A percentile compares a stretch with the other conserved stretches of the same genome.
Evolutionary conservation across 768 basidiomycete genomes (phyloP).

Genomic region (Macrolepiota fuliginosa): DNA sequence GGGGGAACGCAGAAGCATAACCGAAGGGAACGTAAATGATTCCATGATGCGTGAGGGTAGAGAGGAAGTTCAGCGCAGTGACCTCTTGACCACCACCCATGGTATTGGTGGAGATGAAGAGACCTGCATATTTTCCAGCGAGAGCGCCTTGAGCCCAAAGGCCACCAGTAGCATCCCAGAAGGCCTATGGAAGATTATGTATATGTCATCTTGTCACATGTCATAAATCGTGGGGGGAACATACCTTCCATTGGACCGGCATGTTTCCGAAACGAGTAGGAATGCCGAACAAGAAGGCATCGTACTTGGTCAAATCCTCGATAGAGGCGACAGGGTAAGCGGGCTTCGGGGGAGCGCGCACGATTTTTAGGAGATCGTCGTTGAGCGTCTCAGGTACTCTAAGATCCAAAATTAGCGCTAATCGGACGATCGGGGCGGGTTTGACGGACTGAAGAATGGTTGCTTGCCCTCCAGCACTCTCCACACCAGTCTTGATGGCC

Average conservation of each 20-base stretch:
- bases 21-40: slow-evolving; percentile 38
- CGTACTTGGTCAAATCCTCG: slow-evolving; percentile 50
- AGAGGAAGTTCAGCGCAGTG: slow-evolving; percentile 44
- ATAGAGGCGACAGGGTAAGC: slow-evolving; percentile 67
- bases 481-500: slow-evolving; percentile 46
- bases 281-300: slow-evolving; percentile 76
- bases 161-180: slow-evolving; percentile 76
- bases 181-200: slow-evolving; percentile 37
- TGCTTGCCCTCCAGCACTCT: slow-evolving; percentile 45
- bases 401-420: slow-evolving; percentile 5
- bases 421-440: neutral
- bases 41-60: slow-evolving; percentile 65
- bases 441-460: slow-evolving; percentile 54
- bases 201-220: neutral
- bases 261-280: slow-evolving; percentile 82
- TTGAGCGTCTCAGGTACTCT: slow-evolving; percentile 82
- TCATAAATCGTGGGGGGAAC: neutral
- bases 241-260: slow-evolving; percentile 76
- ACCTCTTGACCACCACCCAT: slow-evolving; percentile 72
- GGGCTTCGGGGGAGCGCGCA: slow-evolving; percentile 73
- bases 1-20: slow-evolving; percentile 25
- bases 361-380: slow-evolving; percentile 57
- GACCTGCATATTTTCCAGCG: slow-evolving; percentile 64
- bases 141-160: slow-evolving; percentile 59
- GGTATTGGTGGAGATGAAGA: slow-evolving; percentile 66